Percentiles rank a stretch among this genome's conserved stretches.
These are phyloP conservation scores for Hypoxylon sp. DNA, from an alignment of 2,329 filamentous ascomycete genomes.

Conservation along the genomic window DNA sequence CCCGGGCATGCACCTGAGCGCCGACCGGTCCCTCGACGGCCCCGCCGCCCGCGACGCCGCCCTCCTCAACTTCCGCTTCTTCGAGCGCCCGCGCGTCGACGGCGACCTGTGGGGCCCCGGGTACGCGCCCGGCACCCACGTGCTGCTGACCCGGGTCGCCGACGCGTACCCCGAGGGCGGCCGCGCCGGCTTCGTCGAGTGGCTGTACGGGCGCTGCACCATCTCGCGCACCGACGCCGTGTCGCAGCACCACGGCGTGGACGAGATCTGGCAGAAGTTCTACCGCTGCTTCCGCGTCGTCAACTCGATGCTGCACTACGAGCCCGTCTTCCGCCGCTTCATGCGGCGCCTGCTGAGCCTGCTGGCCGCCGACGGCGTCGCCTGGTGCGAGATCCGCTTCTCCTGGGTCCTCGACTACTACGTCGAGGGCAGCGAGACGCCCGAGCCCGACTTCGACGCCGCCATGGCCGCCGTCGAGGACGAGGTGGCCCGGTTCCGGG, in stretches of 20 bases:
- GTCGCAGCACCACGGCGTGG: conserved; percentile 81
- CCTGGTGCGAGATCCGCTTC: conserved; percentile 81
- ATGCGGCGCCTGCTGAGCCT: conserved; percentile 74
- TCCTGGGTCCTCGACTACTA: conserved; percentile 78
- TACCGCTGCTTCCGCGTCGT: conserved; percentile 75
- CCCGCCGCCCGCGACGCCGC: conserved; percentile 61
- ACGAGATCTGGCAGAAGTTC: conserved; percentile 88
- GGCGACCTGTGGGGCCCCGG: conserved; percentile 69
- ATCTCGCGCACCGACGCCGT: conserved; percentile 77
- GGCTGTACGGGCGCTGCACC: conserved; percentile 77
- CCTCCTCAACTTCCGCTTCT: conserved; percentile 69
- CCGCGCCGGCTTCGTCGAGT: conserved; percentile 74
- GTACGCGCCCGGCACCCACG: conserved; percentile 66
- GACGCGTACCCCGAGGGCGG: conserved; percentile 78
- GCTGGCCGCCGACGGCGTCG: conserved; percentile 81
- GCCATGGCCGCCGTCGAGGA: conserved; percentile 79
- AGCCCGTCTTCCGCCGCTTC: conserved; percentile 84
- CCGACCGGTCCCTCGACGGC: conserved; percentile 63
- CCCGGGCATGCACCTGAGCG: conserved; percentile 76
- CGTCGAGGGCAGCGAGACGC: conserved; percentile 67
- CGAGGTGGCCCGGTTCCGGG: conserved; percentile 79
- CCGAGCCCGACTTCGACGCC: conserved; percentile 72
- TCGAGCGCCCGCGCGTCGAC: conserved; percentile 53
- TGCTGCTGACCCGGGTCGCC: conserved; percentile 70
- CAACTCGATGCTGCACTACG: conserved; percentile 81